Conservation (phyloP, 768 basidiomycete genomes). For the Tulasnella calospora region DNA sequence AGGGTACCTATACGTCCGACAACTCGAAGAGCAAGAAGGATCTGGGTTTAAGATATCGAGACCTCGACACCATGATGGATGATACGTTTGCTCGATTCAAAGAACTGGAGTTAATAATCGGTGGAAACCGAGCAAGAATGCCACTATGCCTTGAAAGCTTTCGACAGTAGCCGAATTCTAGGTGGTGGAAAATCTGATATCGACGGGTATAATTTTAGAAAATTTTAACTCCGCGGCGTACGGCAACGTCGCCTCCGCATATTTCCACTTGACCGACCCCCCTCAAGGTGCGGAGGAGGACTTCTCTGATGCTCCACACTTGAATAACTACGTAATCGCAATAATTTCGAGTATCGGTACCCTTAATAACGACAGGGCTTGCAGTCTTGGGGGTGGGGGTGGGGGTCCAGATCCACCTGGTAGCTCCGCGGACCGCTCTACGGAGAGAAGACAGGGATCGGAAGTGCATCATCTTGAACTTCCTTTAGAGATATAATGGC, state of each 20-base stretch:
- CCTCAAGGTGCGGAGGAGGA: neutral
- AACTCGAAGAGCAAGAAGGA: slow-evolving; percentile 23
- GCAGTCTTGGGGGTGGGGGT: neutral
- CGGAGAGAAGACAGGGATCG: neutral
- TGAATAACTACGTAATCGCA: neutral
- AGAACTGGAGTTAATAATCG: slow-evolving; percentile 2
- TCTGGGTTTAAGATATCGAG: slow-evolving; percentile 3
- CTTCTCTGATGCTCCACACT: neutral
- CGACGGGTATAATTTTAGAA: neutral
- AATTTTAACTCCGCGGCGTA: neutral
- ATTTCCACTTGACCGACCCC: neutral
- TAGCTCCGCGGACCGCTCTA: neutral
- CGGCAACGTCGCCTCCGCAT: neutral
- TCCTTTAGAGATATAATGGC: neutral
- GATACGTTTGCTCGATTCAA: slow-evolving; percentile 16
- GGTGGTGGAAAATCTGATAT: neutral
- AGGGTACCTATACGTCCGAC: slow-evolving; percentile 13
- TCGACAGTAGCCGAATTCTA: neutral
- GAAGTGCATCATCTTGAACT: neutral
- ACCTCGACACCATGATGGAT: slow-evolving; percentile 17
- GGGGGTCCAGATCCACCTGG: neutral
- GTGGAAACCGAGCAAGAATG: neutral
- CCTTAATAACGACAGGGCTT: neutral
- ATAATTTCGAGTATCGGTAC: neutral
- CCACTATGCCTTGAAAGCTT: neutral